Conservation (phyloP, 768 basidiomycete species). For the Mycena epipterygia region DNA sequence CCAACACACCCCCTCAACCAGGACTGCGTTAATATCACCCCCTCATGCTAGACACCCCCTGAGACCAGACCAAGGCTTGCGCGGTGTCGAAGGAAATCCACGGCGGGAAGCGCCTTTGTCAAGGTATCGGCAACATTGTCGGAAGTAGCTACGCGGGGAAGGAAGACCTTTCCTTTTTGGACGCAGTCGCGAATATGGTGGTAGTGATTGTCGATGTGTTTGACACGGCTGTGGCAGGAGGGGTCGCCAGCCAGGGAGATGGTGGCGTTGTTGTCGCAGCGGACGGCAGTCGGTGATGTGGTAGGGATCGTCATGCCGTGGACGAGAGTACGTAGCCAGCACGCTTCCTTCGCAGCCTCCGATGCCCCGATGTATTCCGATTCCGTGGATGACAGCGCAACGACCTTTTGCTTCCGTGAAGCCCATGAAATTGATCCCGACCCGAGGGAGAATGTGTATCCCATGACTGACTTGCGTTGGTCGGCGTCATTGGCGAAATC, state of each 20-base stretch:
- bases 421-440: constrained; percentile 50
- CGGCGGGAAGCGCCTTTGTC: constrained; percentile 45
- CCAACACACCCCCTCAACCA: not conserved
- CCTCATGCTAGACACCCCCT: not conserved
- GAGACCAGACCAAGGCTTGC: not conserved
- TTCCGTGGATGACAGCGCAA: constrained; percentile 51
- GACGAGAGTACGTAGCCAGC: constrained; percentile 42
- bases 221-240: constrained; percentile 40
- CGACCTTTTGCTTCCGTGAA: constrained; percentile 46
- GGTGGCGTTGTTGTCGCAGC: constrained; percentile 37
- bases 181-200: constrained; percentile 48
- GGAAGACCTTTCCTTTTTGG: constrained; percentile 34
- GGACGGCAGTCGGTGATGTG: constrained; percentile 6
- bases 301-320: constrained; percentile 20
- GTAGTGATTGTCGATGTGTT: constrained; percentile 48
- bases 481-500: constrained; percentile 15
- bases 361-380: constrained; percentile 48
- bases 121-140: constrained; percentile 51
- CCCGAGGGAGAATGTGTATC: constrained; percentile 47
- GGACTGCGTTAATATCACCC: not conserved
- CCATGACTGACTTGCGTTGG: constrained; percentile 33
- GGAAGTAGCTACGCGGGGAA: constrained; percentile 40
- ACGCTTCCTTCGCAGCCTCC: constrained; percentile 36
- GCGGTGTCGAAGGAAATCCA: not conserved
- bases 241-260: constrained; percentile 39